Base-by-base conservation (phyloP, 148 eudicot species). In the Rhododendron molle region DNA sequence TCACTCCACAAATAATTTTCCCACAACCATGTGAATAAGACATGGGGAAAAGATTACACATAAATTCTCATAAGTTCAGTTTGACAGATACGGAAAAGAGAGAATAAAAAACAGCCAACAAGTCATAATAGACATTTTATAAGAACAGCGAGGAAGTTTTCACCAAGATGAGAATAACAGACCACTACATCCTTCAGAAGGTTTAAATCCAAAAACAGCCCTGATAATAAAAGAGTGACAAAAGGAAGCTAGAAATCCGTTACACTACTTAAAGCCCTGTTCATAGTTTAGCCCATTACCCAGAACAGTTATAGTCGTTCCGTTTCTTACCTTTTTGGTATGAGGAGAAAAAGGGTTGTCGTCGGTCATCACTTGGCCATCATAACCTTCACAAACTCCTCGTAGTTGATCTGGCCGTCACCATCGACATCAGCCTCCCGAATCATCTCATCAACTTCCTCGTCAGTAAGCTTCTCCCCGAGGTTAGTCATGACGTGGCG, bases 401-500 rank as follows among this genome's bases (percentile, higher is more conserved):
- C 96, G 23, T 94, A 94, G 87, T 94, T 94, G 87, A 94, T 94
- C 81, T 94, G 96, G 40, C 96, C 96, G 58, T 94, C 96, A 15
- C 96, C 96, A 67, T 94, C 96, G 2, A 32, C 76, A 71, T 71
- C 76, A 71, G 76, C 76, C 76, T 71, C 76, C 76, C 76, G 76
- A 2, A 94, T 94, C 96, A 94, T 94, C 91, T 94, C 96, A 82
- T 94, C 96, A 1, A 94, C 96, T 89, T 94, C 96, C 73, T 94
- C 96, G 44, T 94, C 96, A 0, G 96, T 94, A 34, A 94, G 95
- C 91, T 94, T 94, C 91, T 94, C 96, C 28, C 96, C 95, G 5
- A 94, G 85, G 90, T 94, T 94, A 3, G 96, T 94, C 96, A 94
- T 94, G 82, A 94, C 96, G n/a, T 94, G 96, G 83, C 96, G 96